Evolutionary conservation across 495 filamentous ascomycete species (phyloP), one percentile per base, ranked within the genome.

Genomic region (Hypomontagnella monticulosa): DNA sequence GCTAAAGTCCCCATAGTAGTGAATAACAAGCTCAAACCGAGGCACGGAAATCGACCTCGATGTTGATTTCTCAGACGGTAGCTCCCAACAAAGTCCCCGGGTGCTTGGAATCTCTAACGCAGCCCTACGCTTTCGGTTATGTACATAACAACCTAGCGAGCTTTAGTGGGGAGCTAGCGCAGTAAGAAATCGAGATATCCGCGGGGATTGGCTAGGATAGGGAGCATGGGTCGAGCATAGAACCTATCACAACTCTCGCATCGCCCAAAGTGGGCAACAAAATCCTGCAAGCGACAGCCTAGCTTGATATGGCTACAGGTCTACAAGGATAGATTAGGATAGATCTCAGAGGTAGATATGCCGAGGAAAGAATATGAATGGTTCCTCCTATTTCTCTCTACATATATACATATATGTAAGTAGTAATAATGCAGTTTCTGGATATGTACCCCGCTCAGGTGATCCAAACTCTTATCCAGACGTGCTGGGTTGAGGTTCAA

Each of bases 121-220:
- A 69, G 66, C 66, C 65, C 65, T 68, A 68, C 59, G 54, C 65
- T 59, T 60, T 63, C 54, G 65, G 65, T 59, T 67, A 67, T 47
- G 65, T 61, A 67, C 58, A 63, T 63, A 36, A 16, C 11, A 40
- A 47, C 32, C 59, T 37, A 55, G 56, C 43, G 34, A 52, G 33
- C 30, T 40, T 54, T 63, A 58, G 65, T 43, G 43, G 37, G 19
- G 46, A 48, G 38, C 34, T 8, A 43, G 32, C 11, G 51, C 46
- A 46, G 37, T 61, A 14, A 61, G 30, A 27, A 30, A 50, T 48
- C 14, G 55, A 57, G 43, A 18, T 53, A 20, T 33, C 27, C 16
- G 36, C 4, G 49, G 19, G 37, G 63, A 57, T 65, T 59, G 48
- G 62, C 54, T 34, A 42, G 33, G 3, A 27, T 53, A 11, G 32